These are phyloP conservation scores for Baudoinia panamericana DNA, from an alignment of 495 filamentous ascomycete genomes.

Conservation along the genomic window DNA sequence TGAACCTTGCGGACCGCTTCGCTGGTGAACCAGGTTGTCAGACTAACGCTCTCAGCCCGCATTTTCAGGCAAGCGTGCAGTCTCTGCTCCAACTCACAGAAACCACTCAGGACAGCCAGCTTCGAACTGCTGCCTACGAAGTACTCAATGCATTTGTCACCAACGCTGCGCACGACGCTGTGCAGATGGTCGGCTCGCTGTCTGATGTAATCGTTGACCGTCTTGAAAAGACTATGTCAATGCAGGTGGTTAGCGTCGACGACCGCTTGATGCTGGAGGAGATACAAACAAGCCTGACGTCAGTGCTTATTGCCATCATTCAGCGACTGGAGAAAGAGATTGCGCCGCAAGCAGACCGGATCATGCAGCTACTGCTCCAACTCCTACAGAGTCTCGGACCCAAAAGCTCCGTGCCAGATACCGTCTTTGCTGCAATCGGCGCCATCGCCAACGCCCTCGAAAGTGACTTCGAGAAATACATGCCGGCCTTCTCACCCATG, in stretches of 20 bases:
- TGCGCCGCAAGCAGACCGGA: constrained; percentile 75
- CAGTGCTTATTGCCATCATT: constrained; percentile 79
- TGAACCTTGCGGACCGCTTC: constrained; percentile 96
- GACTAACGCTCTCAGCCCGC: constrained; percentile 72
- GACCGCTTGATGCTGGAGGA: constrained; percentile 89
- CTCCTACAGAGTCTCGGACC: constrained; percentile 61
- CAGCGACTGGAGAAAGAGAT: constrained; percentile 87
- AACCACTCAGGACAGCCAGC: constrained; percentile 52
- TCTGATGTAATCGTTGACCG: constrained; percentile 77
- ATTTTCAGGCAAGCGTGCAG: constrained; percentile 85
- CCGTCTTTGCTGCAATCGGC: constrained; percentile 79
- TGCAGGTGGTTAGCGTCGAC: constrained; percentile 94
- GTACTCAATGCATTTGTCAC: constrained; percentile 87
- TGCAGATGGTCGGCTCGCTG: constrained; percentile 64
- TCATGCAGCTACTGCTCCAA: constrained; percentile 78
- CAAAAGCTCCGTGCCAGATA: constrained; percentile 92
- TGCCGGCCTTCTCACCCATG: constrained; percentile 84
- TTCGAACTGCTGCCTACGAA: constrained; percentile 98
- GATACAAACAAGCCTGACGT: constrained; percentile 90
- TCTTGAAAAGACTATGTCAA: constrained; percentile 76
- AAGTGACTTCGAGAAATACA: constrained; percentile 86
- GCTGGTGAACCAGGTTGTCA: constrained; percentile 63
- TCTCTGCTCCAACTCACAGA: constrained; percentile 77
- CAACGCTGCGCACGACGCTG: constrained; percentile 74
- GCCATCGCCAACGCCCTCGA: constrained; percentile 76